Evolutionary conservation across 306 rosid species (phyloP).

Genomic region (Calophaca sinica): DNA sequence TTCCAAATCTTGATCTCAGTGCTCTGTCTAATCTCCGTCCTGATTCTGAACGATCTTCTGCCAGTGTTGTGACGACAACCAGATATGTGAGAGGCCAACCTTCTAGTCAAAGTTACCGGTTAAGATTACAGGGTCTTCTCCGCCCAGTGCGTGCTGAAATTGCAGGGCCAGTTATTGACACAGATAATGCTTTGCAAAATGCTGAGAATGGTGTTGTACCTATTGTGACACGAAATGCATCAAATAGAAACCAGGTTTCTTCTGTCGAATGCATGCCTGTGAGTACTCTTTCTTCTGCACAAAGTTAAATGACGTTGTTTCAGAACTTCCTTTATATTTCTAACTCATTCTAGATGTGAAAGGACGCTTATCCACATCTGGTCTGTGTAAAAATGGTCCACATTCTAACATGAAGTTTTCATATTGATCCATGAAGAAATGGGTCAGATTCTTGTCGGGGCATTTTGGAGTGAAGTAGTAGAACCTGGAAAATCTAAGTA

Average conservation of each 20-base stretch:
- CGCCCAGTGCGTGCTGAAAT: constrained; percentile 73
- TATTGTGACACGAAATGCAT: constrained; percentile 42
- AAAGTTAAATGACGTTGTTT: constrained; percentile 51
- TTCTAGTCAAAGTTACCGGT: constrained; percentile 79
- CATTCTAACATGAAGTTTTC: constrained; percentile 55
- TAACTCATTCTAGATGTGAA: constrained; percentile 55
- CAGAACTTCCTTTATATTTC: constrained; percentile 50
- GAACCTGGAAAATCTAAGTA: constrained; percentile 46
- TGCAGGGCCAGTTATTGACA: constrained; percentile 55
- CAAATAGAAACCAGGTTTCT: constrained; percentile 48
- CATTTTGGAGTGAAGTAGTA: constrained; percentile 29
- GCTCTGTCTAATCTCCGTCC: constrained; percentile 90
- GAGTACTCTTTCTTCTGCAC: constrained; percentile 50
- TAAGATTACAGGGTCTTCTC: constrained; percentile 86
- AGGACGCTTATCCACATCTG: constrained; percentile 47
- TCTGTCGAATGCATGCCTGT: constrained; percentile 49
- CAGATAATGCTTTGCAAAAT: constrained; percentile 58
- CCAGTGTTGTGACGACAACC: constrained; percentile 68
- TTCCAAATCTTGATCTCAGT: constrained; percentile 99
- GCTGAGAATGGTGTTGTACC: constrained; percentile 65
- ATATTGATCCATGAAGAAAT: constrained; percentile 56
- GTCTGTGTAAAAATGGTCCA: constrained; percentile 48
- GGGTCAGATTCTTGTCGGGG: constrained; percentile 46
- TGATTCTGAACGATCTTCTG: constrained; percentile 81
- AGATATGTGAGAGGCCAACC: constrained; percentile 81